phyloP scores from a whole-genome alignment of 2,329 filamentous ascomycete species.

The Neofusicoccum ribis region DNA sequence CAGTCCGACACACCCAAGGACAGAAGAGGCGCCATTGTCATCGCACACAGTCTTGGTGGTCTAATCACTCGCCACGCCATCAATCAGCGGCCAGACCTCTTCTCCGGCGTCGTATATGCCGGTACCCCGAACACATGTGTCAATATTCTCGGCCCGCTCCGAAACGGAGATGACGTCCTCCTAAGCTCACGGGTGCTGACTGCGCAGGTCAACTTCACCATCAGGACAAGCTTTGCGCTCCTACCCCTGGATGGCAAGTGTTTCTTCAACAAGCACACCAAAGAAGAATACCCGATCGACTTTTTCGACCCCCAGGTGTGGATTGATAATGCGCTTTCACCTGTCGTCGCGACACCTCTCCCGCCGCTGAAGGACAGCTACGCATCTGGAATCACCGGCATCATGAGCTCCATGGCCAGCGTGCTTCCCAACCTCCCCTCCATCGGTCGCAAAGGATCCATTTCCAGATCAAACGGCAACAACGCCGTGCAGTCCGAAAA shows the following conservation, averaged over 20 bases:
- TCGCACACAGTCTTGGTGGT: slow-evolving; percentile 85
- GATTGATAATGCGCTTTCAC: slow-evolving; percentile 75
- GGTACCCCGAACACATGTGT: slow-evolving; percentile 83
- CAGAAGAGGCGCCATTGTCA: slow-evolving; percentile 71
- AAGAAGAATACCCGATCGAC: slow-evolving; percentile 77
- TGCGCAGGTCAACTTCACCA: slow-evolving; percentile 88
- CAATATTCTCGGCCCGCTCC: slow-evolving; percentile 85
- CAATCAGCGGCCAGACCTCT: slow-evolving; percentile 80
- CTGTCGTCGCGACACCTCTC: slow-evolving; percentile 69
- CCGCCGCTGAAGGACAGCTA: slow-evolving; percentile 52
- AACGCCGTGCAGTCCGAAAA: background rate
- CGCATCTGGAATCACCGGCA: slow-evolving; percentile 43
- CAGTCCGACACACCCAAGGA: slow-evolving; percentile 53
- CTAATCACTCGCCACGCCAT: slow-evolving; percentile 67
- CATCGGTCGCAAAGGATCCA: slow-evolving; percentile 32
- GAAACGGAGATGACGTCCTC: slow-evolving; percentile 89
- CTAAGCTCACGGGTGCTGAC: slow-evolving; percentile 87
- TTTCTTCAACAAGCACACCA: slow-evolving; percentile 80
- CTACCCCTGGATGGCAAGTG: slow-evolving; percentile 84
- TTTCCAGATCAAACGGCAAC: slow-evolving; percentile 40
- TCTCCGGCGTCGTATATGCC: slow-evolving; percentile 81
- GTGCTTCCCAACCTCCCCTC: slow-evolving; percentile 42
- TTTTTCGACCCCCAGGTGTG: slow-evolving; percentile 81
- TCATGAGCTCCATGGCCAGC: slow-evolving; percentile 50
- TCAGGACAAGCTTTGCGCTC: slow-evolving; percentile 81